Evolutionary conservation across 768 basidiomycete species (phyloP), one percentile per base, ranked within the genome.

Genomic region (Mycena albidolilacea): DNA sequence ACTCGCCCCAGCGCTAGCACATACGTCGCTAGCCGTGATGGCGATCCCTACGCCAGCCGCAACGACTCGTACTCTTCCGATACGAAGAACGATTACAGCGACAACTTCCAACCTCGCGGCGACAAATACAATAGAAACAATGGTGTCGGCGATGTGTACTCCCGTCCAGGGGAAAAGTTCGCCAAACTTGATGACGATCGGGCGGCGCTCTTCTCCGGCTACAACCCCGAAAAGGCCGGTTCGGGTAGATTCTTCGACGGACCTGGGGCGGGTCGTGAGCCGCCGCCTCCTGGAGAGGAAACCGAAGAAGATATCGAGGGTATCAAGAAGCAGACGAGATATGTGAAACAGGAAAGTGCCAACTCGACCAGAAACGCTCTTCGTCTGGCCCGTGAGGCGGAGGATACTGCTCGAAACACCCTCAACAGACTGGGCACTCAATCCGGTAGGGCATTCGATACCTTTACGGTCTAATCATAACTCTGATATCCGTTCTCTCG

Each of bases 351-450:
- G 83, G 97, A 98, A 77, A 93, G 92, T 79, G 92, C 97, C 59
- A 92, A 90, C 67, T 93, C 94, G 17, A 94, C 96, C 0, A 86
- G 97, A 77, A 98, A 99, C 83, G 97, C 97, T 14, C 87, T 99
- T 64, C 89, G 96, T 54, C 88, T 98, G 80, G 97, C 97, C 48
- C 88, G 93, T n/a, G 97, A 99, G 82, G 96, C 97, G 0, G 97
- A 98, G 82, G 97, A 99, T 82, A 97, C 96, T 12, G 97, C 95
- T 43, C 86, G 94, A 57, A 92, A 91, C 70, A 99, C 97, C 6
- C 79, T 99, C 21, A 84, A 81, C 69, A 94, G 90, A 79, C 88
- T 99, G 9, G 97, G 95, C 11, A 92, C 95, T 77, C 97, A 99
- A 84, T 98, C 97, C 30, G 97, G 97, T 97, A 72, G 37, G 90